Evolutionary conservation across 805 yeast genomes (phyloP).

Genomic region (Saccharomycopsis fibuligera): DNA sequence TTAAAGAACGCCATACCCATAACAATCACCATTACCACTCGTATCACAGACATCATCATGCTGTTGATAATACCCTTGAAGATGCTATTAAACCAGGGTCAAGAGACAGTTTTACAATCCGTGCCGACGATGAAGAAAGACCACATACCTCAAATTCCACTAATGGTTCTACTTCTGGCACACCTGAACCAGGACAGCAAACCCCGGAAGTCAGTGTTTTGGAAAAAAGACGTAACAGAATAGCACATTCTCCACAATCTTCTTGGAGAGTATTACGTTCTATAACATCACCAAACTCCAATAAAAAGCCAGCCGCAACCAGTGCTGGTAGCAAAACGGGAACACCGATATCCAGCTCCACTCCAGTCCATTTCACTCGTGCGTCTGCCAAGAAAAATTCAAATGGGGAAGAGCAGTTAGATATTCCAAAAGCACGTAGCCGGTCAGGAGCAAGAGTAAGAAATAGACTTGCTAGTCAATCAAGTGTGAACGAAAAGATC

Average conservation of each 20-base stretch:
- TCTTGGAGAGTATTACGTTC: conserved; percentile 22
- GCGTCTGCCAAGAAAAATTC: not conserved
- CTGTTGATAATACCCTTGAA: conserved; percentile 2
- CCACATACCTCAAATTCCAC: too few relatives aligned
- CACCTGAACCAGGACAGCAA: not conserved
- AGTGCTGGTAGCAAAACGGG: not conserved
- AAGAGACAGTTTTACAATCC: conserved; percentile 11
- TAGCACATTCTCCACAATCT: conserved; percentile 10
- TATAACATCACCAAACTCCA: conserved; percentile 26
- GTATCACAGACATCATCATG: too few relatives aligned
- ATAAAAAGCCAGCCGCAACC: conserved; percentile 20
- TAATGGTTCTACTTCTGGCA: not conserved
- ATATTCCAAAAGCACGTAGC: conserved; percentile 9
- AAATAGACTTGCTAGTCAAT: conserved; percentile 25
- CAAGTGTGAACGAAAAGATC: conserved; percentile 17
- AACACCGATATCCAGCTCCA: conserved; percentile 6
- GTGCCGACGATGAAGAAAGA: conserved; percentile 11
- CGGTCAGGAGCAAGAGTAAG: conserved; percentile 29
- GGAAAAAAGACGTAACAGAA: conserved; percentile 14
- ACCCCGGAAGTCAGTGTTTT: conserved; percentile 4
- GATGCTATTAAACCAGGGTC: conserved; percentile 1
- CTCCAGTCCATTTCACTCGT: not conserved
- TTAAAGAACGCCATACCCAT: too few relatives aligned
- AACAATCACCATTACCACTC: conserved; percentile 1
- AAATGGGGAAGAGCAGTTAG: conserved; percentile 1